phyloP scores from a whole-genome alignment of 2,329 filamentous ascomycete species.

The Tolypocladium pustulatum region DNA sequence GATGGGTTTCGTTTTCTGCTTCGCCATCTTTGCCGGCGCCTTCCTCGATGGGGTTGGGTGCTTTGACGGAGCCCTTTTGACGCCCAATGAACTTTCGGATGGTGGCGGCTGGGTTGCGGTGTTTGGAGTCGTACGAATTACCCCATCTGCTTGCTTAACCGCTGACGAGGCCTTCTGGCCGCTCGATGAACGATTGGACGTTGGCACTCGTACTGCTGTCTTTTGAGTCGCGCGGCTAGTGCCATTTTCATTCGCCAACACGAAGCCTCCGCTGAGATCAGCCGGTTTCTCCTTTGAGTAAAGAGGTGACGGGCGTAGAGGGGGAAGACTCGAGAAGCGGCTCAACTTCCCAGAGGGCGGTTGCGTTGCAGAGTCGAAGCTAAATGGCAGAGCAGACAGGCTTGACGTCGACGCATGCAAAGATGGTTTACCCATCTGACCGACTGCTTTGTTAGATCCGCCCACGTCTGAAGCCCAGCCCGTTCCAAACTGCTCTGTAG shows the following conservation, averaged over 20 bases:
- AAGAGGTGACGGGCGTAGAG: background rate
- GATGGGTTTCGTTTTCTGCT: background rate
- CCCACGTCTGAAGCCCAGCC: background rate
- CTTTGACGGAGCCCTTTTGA: background rate
- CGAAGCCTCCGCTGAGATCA: background rate
- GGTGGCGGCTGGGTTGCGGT: background rate
- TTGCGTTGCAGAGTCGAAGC: background rate
- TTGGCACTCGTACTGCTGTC: background rate
- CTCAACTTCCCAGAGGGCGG: background rate
- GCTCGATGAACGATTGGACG: background rate
- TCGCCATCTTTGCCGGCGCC: background rate
- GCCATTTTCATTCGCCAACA: background rate
- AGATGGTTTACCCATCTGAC: background rate
- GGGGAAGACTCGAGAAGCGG: background rate
- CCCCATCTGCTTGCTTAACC: background rate
- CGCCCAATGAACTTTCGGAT: background rate
- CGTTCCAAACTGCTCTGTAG: background rate
- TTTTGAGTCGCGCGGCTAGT: background rate
- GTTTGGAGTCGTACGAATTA: background rate
- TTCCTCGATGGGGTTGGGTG: background rate
- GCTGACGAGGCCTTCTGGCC: background rate
- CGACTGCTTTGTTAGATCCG: background rate
- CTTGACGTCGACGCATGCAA: background rate
- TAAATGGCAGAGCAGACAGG: background rate
- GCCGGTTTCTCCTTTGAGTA: background rate